A percentile compares a stretch with the other conserved stretches of the same genome.
Conservation (phyloP, 176 grass and related monocot genomes). For the Ensete ventricosum region DNA sequence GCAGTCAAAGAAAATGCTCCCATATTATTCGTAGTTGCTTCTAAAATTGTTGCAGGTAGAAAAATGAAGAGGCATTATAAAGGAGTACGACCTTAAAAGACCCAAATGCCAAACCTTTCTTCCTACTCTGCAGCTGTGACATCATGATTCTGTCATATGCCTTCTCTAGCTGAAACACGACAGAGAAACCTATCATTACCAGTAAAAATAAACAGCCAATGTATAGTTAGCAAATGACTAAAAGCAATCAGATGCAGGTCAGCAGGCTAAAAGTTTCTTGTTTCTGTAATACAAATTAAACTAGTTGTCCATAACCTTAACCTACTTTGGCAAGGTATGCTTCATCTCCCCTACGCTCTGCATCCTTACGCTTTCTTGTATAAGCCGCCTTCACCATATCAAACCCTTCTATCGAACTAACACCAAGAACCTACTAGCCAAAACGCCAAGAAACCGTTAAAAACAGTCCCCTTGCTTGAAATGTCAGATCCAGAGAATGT, state of each 20-base stretch:
- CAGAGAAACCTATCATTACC: background rate
- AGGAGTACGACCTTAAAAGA: slow-evolving; percentile 51
- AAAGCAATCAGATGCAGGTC: background rate
- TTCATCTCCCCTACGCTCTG: slow-evolving; percentile 70
- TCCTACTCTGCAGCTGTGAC: slow-evolving; percentile 78
- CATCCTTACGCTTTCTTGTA: slow-evolving; percentile 76
- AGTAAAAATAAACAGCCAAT: too few relatives aligned
- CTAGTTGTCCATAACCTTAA: background rate
- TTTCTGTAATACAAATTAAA: background rate
- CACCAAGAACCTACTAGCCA: slow-evolving; percentile 58
- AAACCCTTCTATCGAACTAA: slow-evolving; percentile 64
- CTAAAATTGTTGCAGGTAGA: background rate
- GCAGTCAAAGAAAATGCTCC: background rate
- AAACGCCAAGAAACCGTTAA: background rate
- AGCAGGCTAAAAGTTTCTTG: background rate
- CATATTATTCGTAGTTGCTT: background rate
- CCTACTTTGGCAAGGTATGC: slow-evolving; percentile 59
- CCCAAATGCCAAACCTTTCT: slow-evolving; percentile 72
- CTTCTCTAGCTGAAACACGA: slow-evolving; percentile 58
- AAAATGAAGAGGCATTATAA: background rate
- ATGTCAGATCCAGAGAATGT: background rate
- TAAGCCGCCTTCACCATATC: slow-evolving; percentile 82
- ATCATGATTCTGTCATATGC: slow-evolving; percentile 96
- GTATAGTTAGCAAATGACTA: too few relatives aligned
- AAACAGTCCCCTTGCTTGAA: slow-evolving; percentile 1